A percentile compares a stretch with the other conserved stretches of the same genome.
Evolutionary conservation across 225 moss, liverwort and hornwort genomes (phyloP).

Genomic region (Sphagnum tenellum): DNA sequence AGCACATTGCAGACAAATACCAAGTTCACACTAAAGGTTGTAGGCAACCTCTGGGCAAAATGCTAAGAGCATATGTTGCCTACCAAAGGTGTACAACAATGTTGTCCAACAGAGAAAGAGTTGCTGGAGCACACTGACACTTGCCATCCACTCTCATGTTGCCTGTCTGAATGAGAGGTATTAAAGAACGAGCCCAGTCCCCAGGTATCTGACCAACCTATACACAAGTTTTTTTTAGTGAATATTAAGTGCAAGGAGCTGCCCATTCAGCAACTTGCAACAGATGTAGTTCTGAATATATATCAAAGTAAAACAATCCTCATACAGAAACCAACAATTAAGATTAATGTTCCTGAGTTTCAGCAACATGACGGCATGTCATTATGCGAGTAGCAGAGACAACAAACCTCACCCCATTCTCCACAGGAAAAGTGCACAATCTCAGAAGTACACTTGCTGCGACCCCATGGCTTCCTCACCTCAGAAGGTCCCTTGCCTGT

Average conservation of each 20-base stretch:
- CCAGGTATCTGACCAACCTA: slow-evolving; percentile 82
- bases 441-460: slow-evolving; percentile 48
- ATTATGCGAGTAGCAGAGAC: background rate
- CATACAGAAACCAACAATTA: no score
- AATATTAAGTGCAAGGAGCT: no score
- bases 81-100: slow-evolving; percentile 59
- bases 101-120: slow-evolving; percentile 52
- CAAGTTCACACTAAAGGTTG: no score
- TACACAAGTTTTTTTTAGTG: background rate
- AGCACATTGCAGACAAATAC: no score
- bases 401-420: slow-evolving; percentile 62
- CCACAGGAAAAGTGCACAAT: slow-evolving; percentile 77
- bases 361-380: no score
- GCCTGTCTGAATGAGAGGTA: slow-evolving; percentile 2
- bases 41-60: no score
- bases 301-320: no score
- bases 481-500: slow-evolving; percentile 10
- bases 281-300: no score
- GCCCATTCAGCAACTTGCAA: no score
- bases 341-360: no score
- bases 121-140: slow-evolving; percentile 43
- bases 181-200: slow-evolving; percentile 55
- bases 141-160: slow-evolving; percentile 62
- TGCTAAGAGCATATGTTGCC: background rate
- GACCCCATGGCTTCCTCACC: slow-evolving; percentile 42